These are phyloP conservation scores for Diaporthe citrichinensis DNA, from an alignment of 2,329 filamentous ascomycete genomes.

Conservation along the genomic window DNA sequence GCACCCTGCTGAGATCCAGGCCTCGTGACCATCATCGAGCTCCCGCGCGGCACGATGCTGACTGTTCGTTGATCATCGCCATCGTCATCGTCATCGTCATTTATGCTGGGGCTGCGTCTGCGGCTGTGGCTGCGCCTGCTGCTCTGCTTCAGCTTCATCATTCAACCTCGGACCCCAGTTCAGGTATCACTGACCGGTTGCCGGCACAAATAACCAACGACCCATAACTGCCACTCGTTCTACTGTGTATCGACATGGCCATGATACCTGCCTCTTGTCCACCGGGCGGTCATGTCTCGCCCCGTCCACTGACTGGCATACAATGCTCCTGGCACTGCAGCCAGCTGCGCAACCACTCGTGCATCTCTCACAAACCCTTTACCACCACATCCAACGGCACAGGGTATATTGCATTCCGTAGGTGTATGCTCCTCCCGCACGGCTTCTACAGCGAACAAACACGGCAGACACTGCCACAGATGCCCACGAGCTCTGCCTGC, in stretches of 20 bases:
- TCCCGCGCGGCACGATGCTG: constrained; percentile 30
- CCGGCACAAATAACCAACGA: neutral
- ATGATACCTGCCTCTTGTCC: neutral
- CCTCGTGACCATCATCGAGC: constrained; percentile 23
- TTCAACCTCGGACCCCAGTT: neutral
- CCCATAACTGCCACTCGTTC: neutral
- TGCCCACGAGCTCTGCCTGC: constrained; percentile 8
- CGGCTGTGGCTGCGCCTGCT: neutral
- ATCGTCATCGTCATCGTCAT: neutral
- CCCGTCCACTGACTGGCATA: neutral
- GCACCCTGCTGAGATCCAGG: neutral
- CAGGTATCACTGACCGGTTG: neutral
- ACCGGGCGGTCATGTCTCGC: neutral
- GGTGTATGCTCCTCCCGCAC: constrained; percentile 30
- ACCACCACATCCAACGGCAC: constrained; percentile 12
- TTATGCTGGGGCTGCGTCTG: neutral
- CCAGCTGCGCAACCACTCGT: constrained; percentile 20
- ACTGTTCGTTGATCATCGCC: constrained; percentile 15
- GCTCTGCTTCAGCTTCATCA: neutral
- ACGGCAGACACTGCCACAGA: constrained; percentile 39
- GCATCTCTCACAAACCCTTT: neutral
- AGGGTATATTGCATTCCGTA: constrained; percentile 21
- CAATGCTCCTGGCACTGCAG: constrained; percentile 7
- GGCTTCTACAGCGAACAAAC: constrained; percentile 37
- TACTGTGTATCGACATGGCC: neutral